A percentile compares a stretch with the other conserved stretches of the same genome.
phyloP scores from a whole-genome alignment of 306 rosid species.

The Macrotyloma uniflorum region DNA sequence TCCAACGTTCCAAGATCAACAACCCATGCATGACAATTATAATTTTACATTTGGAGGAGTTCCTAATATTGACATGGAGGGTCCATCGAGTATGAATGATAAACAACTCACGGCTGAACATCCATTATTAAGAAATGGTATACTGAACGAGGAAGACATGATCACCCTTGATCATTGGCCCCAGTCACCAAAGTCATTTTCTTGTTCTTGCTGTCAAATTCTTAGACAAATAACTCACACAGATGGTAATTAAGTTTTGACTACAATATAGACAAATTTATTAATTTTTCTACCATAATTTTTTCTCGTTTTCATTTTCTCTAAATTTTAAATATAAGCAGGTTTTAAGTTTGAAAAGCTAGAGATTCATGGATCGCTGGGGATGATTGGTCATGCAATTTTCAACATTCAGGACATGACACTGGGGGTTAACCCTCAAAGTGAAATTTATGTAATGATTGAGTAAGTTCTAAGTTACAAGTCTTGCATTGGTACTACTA shows the following conservation, averaged over 20 bases:
- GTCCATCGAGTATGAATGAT: not conserved
- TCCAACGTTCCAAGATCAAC: not conserved
- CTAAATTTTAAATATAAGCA: slow-evolving; percentile 10
- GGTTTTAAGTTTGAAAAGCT: slow-evolving; percentile 54
- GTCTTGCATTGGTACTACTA: too few species aligned
- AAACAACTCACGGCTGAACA: not conserved
- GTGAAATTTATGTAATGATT: slow-evolving; percentile 40
- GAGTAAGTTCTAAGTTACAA: slow-evolving; percentile 52
- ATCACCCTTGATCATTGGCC: slow-evolving; percentile 40
- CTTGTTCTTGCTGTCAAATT: slow-evolving; percentile 66
- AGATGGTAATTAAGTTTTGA: slow-evolving; percentile 40
- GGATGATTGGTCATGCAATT: slow-evolving; percentile 67
- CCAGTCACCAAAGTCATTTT: slow-evolving; percentile 32
- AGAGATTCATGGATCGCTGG: slow-evolving; percentile 76
- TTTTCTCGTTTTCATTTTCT: not conserved
- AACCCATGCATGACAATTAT: not conserved
- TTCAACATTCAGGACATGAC: slow-evolving; percentile 1
- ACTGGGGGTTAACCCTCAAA: slow-evolving; percentile 20
- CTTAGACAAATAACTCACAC: slow-evolving; percentile 68
- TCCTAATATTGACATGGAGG: not conserved
- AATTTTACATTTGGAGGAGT: not conserved
- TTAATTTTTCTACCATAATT: not conserved
- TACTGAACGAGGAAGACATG: not conserved
- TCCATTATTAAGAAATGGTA: not conserved
- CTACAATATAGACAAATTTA: not conserved